Conservation (phyloP, 2,329 filamentous ascomycete species). For the Alternaria ethzedia region DNA sequence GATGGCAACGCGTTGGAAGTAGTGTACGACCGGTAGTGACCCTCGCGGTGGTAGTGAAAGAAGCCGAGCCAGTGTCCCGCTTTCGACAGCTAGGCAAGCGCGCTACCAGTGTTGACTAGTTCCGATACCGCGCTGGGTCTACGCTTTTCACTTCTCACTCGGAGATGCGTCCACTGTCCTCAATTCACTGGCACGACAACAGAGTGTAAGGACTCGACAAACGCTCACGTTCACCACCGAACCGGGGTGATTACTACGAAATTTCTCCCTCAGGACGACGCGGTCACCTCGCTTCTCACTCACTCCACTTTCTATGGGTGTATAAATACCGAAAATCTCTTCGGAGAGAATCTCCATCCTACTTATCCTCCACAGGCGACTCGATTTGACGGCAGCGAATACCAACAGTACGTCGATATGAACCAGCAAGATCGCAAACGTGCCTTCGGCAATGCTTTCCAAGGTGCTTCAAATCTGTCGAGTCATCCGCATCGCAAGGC, state of each 20-base stretch:
- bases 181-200: neutral
- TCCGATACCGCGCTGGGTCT: neutral
- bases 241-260: neutral
- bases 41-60: neutral
- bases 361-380: neutral
- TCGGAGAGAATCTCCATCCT: neutral
- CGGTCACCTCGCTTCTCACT: neutral
- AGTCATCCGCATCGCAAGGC: slow-evolving; percentile 4
- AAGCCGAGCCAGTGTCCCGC: neutral
- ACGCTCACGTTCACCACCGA: slow-evolving; percentile 2
- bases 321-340: neutral
- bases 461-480: neutral
- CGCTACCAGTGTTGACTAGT: neutral
- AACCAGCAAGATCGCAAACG: slow-evolving; percentile 20
- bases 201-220: neutral
- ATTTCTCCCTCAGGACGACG: neutral
- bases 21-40: neutral
- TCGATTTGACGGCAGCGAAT: neutral
- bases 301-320: neutral
- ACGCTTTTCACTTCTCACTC: neutral
- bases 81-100: neutral
- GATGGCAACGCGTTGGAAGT: slow-evolving; percentile 35
- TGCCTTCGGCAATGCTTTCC: slow-evolving; percentile 25
- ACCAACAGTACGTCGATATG: neutral
- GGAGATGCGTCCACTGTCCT: neutral